Evolutionary conservation across 1,284 basidiomycete species (phyloP).

Genomic region (Meripilus lineatus): DNA sequence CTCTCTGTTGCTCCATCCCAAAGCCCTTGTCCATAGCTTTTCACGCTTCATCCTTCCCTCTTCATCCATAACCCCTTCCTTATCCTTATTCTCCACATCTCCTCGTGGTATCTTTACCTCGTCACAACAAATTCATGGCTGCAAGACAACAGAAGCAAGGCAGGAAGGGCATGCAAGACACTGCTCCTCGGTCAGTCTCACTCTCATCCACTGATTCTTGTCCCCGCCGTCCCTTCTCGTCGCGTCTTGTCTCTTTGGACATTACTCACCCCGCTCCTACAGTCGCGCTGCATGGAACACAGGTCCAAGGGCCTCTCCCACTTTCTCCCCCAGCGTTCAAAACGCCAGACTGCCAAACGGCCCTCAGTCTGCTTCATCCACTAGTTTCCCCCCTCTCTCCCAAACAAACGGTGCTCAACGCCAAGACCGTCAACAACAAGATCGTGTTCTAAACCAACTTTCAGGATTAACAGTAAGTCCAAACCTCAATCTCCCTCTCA

Average conservation of each 20-base stretch:
- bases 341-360: constrained; percentile 45
- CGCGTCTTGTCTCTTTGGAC: constrained; percentile 2
- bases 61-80: constrained; percentile 20
- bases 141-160: constrained; percentile 54
- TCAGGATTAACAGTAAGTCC: constrained; percentile 59
- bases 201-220: constrained; percentile 13
- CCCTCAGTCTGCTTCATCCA: constrained; percentile 30
- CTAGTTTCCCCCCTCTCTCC: constrained; percentile 43
- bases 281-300: constrained; percentile 64
- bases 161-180: constrained; percentile 53
- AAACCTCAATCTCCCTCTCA: not conserved
- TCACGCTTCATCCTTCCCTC: constrained; percentile 25
- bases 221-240: constrained; percentile 3
- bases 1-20: not conserved
- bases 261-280: constrained; percentile 5
- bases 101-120: constrained; percentile 18
- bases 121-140: too few species aligned
- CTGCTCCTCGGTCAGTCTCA: constrained; percentile 47
- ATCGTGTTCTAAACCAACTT: constrained; percentile 55
- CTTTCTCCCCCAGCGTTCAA: constrained; percentile 52
- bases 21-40: constrained; percentile 7
- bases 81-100: constrained; percentile 11
- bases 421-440: constrained; percentile 39
- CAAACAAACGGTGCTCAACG: constrained; percentile 43
- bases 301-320: constrained; percentile 54